These are phyloP conservation scores for Clathrus columnatus DNA, from an alignment of 768 basidiomycete genomes.

Conservation along the genomic window DNA sequence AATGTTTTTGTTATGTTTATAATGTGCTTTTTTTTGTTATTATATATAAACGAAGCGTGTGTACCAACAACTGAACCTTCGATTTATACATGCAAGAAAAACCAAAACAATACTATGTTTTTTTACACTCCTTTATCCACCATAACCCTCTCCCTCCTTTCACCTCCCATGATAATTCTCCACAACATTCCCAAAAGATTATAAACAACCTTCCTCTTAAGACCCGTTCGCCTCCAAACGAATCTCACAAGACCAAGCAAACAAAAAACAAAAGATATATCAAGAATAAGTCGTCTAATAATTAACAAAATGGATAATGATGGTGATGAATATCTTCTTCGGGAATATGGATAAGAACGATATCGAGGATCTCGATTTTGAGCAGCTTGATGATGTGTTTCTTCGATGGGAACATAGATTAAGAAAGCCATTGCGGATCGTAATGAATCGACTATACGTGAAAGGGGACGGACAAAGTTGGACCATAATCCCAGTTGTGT, in stretches of 20 bases:
- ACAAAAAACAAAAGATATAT: conserved; percentile 64
- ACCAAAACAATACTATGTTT: background rate
- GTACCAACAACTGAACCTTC: no score
- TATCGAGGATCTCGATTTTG: conserved; percentile 1
- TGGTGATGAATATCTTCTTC: conserved; percentile 34
- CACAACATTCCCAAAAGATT: conserved; percentile 59
- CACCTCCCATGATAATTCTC: conserved; percentile 58
- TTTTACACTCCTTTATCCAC: conserved; percentile 39
- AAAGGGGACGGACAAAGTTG: conserved; percentile 53
- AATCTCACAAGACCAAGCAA: conserved; percentile 49
- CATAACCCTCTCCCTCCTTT: conserved; percentile 31
- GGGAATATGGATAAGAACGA: background rate
- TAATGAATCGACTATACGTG: conserved; percentile 40
- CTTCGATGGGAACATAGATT: conserved; percentile 19
- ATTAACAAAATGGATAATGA: conserved; percentile 61
- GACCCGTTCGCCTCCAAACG: conserved; percentile 61
- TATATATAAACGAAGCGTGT: no score
- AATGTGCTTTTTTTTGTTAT: no score
- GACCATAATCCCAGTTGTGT: conserved; percentile 84
- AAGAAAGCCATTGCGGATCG: conserved; percentile 50
- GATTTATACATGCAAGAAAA: no score
- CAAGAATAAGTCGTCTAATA: conserved; percentile 65
- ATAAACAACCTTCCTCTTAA: conserved; percentile 59
- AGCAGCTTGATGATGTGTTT: background rate
- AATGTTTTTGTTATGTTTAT: no score